Evolutionary conservation across 257 asterid genomes (phyloP).

Genomic region (Solanum rostratum): DNA sequence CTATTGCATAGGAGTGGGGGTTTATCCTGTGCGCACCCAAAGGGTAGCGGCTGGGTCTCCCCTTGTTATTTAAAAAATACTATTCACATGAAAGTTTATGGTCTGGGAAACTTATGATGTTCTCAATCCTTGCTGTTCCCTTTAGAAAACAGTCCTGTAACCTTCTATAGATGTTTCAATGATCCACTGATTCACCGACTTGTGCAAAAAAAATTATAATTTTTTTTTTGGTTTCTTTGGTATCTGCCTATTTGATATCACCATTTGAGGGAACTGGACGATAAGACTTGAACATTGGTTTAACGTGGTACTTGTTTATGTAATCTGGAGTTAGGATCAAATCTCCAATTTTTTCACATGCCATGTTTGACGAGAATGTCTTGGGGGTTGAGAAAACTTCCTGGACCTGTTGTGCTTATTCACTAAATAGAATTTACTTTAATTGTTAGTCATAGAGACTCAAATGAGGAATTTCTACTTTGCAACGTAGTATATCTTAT

Average conservation of each 20-base stretch:
- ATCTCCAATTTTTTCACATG: neutral
- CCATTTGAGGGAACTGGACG: neutral
- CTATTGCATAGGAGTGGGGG: no score
- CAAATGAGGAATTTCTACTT: neutral
- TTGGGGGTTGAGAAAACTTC: neutral
- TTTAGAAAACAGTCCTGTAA: neutral
- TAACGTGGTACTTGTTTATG: neutral
- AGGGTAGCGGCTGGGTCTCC: no score
- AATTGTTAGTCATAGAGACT: neutral
- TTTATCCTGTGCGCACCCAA: no score
- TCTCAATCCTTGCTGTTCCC: neutral
- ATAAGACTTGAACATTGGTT: neutral
- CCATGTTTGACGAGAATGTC: neutral
- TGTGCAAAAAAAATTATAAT: neutral
- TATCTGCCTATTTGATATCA: neutral
- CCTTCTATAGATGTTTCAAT: neutral
- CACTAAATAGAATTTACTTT: neutral
- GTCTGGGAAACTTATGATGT: neutral
- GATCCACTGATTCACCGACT: neutral
- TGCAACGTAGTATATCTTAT: neutral
- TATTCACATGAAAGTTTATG: neutral
- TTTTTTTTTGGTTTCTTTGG: neutral
- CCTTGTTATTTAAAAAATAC: no score
- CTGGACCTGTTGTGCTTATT: neutral
- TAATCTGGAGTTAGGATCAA: neutral